Conservation (phyloP, 306 rosid genomes). For the Comarum palustre region DNA sequence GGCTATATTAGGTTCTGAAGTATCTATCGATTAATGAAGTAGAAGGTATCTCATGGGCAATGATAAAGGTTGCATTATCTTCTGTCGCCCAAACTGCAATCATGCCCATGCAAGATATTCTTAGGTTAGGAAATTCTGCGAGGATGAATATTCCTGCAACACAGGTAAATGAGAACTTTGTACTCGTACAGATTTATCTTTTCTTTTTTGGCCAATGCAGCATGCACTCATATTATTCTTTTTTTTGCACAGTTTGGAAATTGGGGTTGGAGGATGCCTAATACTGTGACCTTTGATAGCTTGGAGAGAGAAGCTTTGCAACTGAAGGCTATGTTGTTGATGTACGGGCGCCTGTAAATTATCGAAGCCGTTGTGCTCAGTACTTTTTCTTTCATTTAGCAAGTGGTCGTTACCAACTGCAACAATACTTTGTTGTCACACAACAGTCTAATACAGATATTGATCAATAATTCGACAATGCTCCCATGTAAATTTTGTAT, state of each 20-base stretch:
- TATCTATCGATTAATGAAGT: conserved; percentile 56
- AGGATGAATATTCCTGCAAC: conserved; percentile 98
- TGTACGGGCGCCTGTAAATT: conserved; percentile 70
- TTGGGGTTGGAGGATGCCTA: conserved; percentile 86
- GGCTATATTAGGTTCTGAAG: conserved; percentile 51
- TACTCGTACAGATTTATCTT: background rate
- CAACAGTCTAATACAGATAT: background rate
- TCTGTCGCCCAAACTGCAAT: conserved; percentile 84
- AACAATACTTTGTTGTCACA: background rate
- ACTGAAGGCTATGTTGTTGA: conserved; percentile 52
- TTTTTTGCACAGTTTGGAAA: conserved; percentile 63
- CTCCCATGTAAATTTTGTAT: background rate
- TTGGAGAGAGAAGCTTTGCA: conserved; percentile 62
- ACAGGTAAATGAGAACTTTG: conserved; percentile 52
- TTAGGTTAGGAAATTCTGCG: conserved; percentile 71
- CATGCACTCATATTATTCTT: background rate
- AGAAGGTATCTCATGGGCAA: conserved; percentile 71
- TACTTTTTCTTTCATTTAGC: background rate
- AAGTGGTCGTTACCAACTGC: background rate
- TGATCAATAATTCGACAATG: background rate
- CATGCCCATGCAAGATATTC: conserved; percentile 89
- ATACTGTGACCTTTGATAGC: conserved; percentile 61
- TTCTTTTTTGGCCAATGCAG: background rate
- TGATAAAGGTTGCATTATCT: conserved; percentile 54
- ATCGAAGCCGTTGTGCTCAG: background rate